phyloP scores from a whole-genome alignment of 768 basidiomycete species.

The Amylocystis lapponica region DNA sequence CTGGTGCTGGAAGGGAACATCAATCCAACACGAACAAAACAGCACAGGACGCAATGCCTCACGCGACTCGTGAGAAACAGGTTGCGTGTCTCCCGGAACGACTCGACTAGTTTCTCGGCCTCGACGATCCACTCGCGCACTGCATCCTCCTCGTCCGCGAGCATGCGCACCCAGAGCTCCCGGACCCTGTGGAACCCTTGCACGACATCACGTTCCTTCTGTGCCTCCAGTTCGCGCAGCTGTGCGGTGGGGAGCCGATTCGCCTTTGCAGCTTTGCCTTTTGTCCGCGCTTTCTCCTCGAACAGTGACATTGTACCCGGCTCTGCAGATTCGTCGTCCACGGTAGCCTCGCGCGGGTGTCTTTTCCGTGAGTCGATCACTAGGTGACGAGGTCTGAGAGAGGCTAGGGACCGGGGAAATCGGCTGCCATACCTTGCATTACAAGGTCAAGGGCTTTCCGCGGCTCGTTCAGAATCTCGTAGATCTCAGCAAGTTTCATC shows the following conservation, averaged over 20 bases:
- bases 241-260: constrained; percentile 53
- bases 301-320: constrained; percentile 49
- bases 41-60: constrained; percentile 18
- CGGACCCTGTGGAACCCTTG: constrained; percentile 53
- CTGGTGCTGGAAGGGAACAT: constrained; percentile 12
- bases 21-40: neutral
- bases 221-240: constrained; percentile 54
- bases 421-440: constrained; percentile 56
- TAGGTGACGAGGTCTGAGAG: constrained; percentile 6
- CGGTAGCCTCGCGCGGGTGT: constrained; percentile 10
- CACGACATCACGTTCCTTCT: constrained; percentile 61
- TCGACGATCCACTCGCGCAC: constrained; percentile 74
- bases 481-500: constrained; percentile 85
- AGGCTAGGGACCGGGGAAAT: neutral
- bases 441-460: constrained; percentile 80
- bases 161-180: constrained; percentile 57
- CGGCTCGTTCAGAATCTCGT: constrained; percentile 78
- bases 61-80: constrained; percentile 79
- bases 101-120: constrained; percentile 82
- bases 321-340: constrained; percentile 17
- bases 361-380: constrained; percentile 32
- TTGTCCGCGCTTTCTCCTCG: constrained; percentile 43
- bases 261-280: constrained; percentile 31
- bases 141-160: constrained; percentile 43
- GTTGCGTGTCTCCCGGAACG: constrained; percentile 80